Base-by-base conservation (phyloP, 2,329 filamentous ascomycete genomes). In the Phyllosticta citriasiana region DNA sequence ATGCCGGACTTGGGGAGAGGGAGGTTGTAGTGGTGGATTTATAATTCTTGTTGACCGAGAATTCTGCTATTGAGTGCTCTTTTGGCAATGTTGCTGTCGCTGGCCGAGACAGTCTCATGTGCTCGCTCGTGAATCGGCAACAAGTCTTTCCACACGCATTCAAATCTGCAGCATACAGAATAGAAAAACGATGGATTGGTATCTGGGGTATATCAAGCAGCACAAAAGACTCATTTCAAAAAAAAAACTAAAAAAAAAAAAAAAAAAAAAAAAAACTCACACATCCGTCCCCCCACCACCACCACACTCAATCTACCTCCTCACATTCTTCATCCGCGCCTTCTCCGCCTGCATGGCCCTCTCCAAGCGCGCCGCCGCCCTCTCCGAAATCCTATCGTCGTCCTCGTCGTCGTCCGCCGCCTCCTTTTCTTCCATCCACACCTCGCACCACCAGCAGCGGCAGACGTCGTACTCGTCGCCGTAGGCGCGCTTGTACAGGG, bases 401-500 rank as follows among this genome's bases (percentile, higher is more conserved):
- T 60, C 33, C 3, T 60, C 53, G 8, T 52, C 35, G 4, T 25
- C 53, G 10, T 56, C 58, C n/a, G 51, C 58, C 1, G 53, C 53
- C 51, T 24, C 51, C 53, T 55, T 56, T 19, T 60, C 67, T 47
- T 68, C 68, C 16, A 67, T 60, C 30, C 74, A 63, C 1, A 69
- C 69, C 64, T 76, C 71, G 59, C 74, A 76, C 25, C 73, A 71
- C 74, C 74, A 76, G 57, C 73, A 75, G 2, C 66, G 63, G 47
- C 75, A 77, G 2, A 66, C 53, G 12, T 64, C 55, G 64, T 77
- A 77, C 27, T 75, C 72, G 10, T 69, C 60, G 2, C 70, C 74
- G 57, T 75, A 77, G 7, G 67, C 65, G 3, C 69, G 63, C 0
- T 65, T 65, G 57, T 67, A 77, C 2, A 74, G 16, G 19, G 62